These are phyloP conservation scores for Durusdinium trenchii DNA, from an alignment of 73 alveolate genomes.

Conservation along the genomic window DNA sequence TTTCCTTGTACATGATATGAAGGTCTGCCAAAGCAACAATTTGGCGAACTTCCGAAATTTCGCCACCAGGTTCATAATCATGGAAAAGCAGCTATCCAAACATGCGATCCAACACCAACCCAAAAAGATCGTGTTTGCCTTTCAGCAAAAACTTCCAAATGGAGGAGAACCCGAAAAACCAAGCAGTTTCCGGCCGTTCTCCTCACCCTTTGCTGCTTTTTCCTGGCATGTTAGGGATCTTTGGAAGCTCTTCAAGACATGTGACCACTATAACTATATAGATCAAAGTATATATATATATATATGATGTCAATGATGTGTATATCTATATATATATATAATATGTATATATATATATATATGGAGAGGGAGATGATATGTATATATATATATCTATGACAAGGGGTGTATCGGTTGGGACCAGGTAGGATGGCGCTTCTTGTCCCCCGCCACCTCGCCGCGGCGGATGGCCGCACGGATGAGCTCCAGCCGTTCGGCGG, in stretches of 20 bases:
- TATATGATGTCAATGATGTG: not conserved
- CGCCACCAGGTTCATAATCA: too few species aligned
- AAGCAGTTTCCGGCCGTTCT: not conserved
- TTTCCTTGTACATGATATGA: not conserved
- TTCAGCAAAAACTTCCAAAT: too few species aligned
- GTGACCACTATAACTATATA: too few species aligned
- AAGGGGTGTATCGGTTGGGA: too few species aligned
- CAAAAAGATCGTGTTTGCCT: not conserved
- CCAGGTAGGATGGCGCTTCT: too few species aligned
- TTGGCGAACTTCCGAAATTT: not conserved
- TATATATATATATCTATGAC: too few species aligned
- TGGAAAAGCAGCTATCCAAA: not conserved
- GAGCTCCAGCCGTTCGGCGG: slow-evolving; percentile 10
- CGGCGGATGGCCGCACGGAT: slow-evolving; percentile 75
- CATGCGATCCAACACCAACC: not conserved
- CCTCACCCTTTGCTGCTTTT: slow-evolving; percentile 41
- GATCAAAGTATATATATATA: too few species aligned
- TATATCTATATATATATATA: too few species aligned
- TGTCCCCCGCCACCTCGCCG: too few species aligned
- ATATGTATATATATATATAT: too few species aligned
- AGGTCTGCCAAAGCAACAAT: not conserved
- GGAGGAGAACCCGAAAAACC: not conserved
- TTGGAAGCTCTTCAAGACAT: too few species aligned
- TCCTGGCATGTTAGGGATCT: not conserved
- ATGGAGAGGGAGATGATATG: too few species aligned